These are phyloP conservation scores for Kwoniella shandongensis DNA, from an alignment of 768 basidiomycete species.

Conservation along the genomic window DNA sequence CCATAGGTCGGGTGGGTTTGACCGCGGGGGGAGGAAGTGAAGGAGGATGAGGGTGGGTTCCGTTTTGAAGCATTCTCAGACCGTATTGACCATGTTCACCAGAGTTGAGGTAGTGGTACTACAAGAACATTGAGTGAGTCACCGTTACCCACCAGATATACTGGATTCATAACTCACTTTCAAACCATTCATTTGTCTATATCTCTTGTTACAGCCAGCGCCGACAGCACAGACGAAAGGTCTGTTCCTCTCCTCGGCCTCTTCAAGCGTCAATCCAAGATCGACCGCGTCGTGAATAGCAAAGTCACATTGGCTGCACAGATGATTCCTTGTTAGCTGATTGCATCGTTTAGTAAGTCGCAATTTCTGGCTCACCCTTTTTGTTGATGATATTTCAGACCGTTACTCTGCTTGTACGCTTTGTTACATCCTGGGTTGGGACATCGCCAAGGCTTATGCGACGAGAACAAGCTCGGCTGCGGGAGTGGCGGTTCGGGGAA, in stretches of 20 bases:
- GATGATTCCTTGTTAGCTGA: not conserved
- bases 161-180: slow-evolving; percentile 28
- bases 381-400: slow-evolving; percentile 64
- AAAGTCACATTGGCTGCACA: slow-evolving; percentile 75
- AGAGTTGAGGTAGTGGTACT: slow-evolving; percentile 93
- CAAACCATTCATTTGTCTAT: slow-evolving; percentile 98
- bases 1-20: slow-evolving; percentile 5
- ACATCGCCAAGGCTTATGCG: slow-evolving; percentile 60
- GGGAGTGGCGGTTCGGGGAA: slow-evolving; percentile 33
- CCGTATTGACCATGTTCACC: slow-evolving; percentile 93
- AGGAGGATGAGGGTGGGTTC: slow-evolving; percentile 54
- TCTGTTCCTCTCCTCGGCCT: slow-evolving; percentile 76
- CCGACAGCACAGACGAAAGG: slow-evolving; percentile 90
- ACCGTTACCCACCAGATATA: too few species aligned
- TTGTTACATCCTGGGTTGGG: slow-evolving; percentile 95
- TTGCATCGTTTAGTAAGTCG: not conserved
- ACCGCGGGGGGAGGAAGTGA: slow-evolving; percentile 20
- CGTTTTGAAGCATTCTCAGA: slow-evolving; percentile 70
- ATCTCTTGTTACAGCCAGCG: slow-evolving; percentile 63
- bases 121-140: not conserved
- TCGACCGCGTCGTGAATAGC: slow-evolving; percentile 76
- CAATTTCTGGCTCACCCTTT: slow-evolving; percentile 37
- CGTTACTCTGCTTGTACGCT: slow-evolving; percentile 92
- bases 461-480: slow-evolving; percentile 48
- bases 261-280: slow-evolving; percentile 61